Conservation (phyloP, 768 basidiomycete species). For the Rhodotorula kratochvilovae region DNA sequence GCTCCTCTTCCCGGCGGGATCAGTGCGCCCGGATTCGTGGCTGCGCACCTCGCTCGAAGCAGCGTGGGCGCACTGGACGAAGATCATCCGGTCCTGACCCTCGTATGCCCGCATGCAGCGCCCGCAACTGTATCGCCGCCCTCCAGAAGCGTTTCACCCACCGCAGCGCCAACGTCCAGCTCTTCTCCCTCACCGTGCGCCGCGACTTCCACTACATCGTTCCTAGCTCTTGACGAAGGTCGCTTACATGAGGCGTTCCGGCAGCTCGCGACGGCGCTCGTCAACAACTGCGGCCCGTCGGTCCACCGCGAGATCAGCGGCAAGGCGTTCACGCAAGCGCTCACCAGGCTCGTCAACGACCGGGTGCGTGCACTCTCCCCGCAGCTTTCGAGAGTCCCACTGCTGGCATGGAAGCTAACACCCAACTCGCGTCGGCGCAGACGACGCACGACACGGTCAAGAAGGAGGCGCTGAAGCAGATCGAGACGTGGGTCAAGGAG, state of each 20-base stretch:
- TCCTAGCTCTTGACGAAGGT: no score
- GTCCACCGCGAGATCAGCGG: constrained; percentile 82
- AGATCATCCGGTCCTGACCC: no score
- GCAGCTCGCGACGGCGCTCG: constrained; percentile 75
- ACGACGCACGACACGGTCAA: constrained; percentile 89
- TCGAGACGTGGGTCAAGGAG: constrained; percentile 78
- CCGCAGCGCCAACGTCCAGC: constrained; percentile 92
- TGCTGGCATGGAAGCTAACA: no score
- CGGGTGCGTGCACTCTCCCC: constrained; percentile 54
- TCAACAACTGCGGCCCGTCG: constrained; percentile 80
- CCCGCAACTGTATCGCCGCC: constrained; percentile 76
- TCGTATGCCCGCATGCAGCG: constrained; percentile 54
- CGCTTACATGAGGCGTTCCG: no score
- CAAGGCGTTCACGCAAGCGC: constrained; percentile 79
- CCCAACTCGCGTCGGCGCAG: constrained; percentile 49
- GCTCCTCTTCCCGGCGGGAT: neutral
- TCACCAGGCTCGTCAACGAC: constrained; percentile 83
- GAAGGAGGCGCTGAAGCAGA: constrained; percentile 62
- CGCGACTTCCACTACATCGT: no score
- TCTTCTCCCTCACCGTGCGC: constrained; percentile 71
- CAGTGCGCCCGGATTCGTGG: no score
- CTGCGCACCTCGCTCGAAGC: no score
- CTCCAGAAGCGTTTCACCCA: constrained; percentile 86
- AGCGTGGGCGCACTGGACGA: neutral
- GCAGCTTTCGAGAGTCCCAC: no score